A percentile compares a stretch with the other conserved stretches of the same genome.
These are phyloP conservation scores for Wickerhamiella australiensis DNA, from an alignment of 805 yeast species.

Conservation along the genomic window DNA sequence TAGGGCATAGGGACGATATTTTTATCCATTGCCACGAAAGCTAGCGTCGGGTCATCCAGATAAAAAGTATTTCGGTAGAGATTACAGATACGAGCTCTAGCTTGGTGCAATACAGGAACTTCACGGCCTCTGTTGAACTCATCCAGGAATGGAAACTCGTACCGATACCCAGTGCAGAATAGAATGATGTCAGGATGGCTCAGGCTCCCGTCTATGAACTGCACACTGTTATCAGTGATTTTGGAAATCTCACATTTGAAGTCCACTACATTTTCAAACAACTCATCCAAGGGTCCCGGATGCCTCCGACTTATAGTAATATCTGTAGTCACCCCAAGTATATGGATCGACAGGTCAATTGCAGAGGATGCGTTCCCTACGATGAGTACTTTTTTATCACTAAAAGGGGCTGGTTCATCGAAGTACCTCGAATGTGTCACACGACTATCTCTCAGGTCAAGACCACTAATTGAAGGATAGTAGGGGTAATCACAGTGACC, in stretches of 20 bases:
- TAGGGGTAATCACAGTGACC: constrained; percentile 56
- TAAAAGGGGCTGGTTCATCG: constrained; percentile 36
- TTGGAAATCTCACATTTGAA: constrained; percentile 29
- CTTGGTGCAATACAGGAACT: constrained; percentile 22
- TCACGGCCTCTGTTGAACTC: constrained; percentile 14
- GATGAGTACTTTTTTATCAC: constrained; percentile 40
- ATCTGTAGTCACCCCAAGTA: constrained; percentile 34
- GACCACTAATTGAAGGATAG: constrained; percentile 45
- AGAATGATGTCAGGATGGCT: constrained; percentile 43
- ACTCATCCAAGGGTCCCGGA: constrained; percentile 29
- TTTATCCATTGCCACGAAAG: constrained; percentile 41
- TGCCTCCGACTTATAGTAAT: constrained; percentile 41
- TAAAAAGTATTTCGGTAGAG: constrained; percentile 51
- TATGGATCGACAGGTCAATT: constrained; percentile 54
- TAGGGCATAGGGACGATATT: constrained; percentile 27
- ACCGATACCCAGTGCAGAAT: constrained; percentile 66
- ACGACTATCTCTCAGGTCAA: constrained; percentile 35
- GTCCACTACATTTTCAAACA: constrained; percentile 32
- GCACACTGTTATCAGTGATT: constrained; percentile 32
- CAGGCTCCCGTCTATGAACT: constrained; percentile 38
- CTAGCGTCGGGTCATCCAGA: constrained; percentile 49
- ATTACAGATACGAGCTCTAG: constrained; percentile 39
- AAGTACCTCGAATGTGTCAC: constrained; percentile 48
- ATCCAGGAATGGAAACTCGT: constrained; percentile 51
- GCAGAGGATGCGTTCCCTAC: constrained; percentile 77